Evolutionary conservation across 352 stramenopile species (phyloP), one percentile per base, ranked within the genome.

Genomic region (Pilasporangium apinafurcum): DNA sequence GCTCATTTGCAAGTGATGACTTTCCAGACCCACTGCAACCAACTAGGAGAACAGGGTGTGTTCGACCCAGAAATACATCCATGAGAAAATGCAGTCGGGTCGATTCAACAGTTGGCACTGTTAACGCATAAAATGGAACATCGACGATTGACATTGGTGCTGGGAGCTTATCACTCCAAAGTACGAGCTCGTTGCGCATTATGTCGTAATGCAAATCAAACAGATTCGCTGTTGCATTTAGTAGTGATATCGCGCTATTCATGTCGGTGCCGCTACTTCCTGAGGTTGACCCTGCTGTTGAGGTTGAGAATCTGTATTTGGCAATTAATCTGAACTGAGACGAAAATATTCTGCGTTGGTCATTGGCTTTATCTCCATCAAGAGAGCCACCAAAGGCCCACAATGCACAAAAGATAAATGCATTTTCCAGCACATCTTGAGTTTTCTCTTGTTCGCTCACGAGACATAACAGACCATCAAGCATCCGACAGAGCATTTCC

Each of bases 331-430:
- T 83, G 34, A 90, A 70, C 1, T 71, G 51, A 1, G 51, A 63
- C 0, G 78, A 82, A 34, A 91, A 91, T 2, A 62, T 35, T 26
- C 65, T 64, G 13, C 75, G 64, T 45, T 81, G 70, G 44, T 86
- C 70, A 20, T 73, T 75, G 0, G 56, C 56, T 30, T 82, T 70
- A 16, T 98, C 93, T 37, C 85, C 78, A 18, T 95, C 83, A 32
- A 98, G 82, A 2, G 86, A 69, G 39, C 95, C 95, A 14, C 94
- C 95, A 59, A 98, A 98, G 2, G 95, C 94, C 95, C 95, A 98
- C 48, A 98, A 70, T 9, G 84, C 75, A 42, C 84, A 96, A 59
- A 97, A 98, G 14, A 95, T 76, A 66, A 98, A 98, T 9, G 96
- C 74, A 39, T 96, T 95, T 49, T 98, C 95, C 28, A 98, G 65